phyloP scores from a whole-genome alignment of 768 basidiomycete genomes.

The Lyophyllum shimeji region DNA sequence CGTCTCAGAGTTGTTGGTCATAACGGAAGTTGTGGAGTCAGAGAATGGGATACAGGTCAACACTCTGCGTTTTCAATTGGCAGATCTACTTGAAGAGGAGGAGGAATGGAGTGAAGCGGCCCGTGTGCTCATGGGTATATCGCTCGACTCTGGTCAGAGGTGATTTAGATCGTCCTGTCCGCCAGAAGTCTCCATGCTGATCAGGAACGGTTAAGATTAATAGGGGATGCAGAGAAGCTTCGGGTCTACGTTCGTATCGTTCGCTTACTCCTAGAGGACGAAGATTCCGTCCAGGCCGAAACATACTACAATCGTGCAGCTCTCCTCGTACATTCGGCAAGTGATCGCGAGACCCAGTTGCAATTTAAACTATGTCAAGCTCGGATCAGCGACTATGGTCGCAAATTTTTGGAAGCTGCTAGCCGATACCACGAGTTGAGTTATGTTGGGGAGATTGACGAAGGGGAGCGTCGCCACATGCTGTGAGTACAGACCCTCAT shows the following conservation, averaged over 20 bases:
- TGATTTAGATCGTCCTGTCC: constrained; percentile 29
- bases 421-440: constrained; percentile 93
- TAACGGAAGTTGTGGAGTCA: not conserved
- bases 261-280: constrained; percentile 90
- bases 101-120: constrained; percentile 96
- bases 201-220: constrained; percentile 40
- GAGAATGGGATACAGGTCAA: constrained; percentile 58
- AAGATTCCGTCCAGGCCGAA: constrained; percentile 97
- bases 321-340: constrained; percentile 77
- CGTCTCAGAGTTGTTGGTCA: constrained; percentile 20
- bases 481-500: constrained; percentile 58
- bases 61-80: constrained; percentile 82
- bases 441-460: constrained; percentile 88
- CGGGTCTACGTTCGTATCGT: constrained; percentile 92
- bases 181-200: constrained; percentile 4
- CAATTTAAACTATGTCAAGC: constrained; percentile 94
- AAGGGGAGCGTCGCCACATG: constrained; percentile 88
- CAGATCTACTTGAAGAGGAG: constrained; percentile 82
- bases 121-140: constrained; percentile 87
- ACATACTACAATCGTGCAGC: constrained; percentile 97
- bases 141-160: constrained; percentile 88
- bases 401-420: constrained; percentile 94
- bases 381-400: constrained; percentile 86
- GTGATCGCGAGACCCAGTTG: constrained; percentile 76
- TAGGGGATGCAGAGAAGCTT: constrained; percentile 84